phyloP scores from a whole-genome alignment of 2,329 filamentous ascomycete species.

The Blastomyces gilchristii region DNA sequence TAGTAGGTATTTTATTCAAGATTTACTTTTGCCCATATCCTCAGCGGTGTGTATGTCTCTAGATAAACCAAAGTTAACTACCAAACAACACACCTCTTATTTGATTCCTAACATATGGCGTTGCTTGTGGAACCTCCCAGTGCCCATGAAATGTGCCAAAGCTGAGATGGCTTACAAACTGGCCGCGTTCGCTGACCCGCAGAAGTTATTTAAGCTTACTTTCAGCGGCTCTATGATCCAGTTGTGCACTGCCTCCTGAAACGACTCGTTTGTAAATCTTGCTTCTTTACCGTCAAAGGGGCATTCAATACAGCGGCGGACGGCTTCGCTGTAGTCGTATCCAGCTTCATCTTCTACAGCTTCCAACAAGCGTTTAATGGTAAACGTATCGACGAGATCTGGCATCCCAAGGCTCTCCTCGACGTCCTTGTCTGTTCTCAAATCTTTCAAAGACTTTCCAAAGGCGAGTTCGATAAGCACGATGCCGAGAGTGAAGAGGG shows the following conservation, averaged over 20 bases:
- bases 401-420: conserved; percentile 10
- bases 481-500: conserved; percentile 13
- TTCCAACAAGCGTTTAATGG: conserved; percentile 6
- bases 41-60: too few relatives aligned
- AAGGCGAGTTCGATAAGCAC: conserved; percentile 17
- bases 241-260: conserved; percentile 10
- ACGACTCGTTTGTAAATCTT: conserved; percentile 3
- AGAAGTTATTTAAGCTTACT: conserved; percentile 1
- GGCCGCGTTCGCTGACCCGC: not conserved
- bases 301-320: conserved; percentile 10
- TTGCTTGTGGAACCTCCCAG: too few relatives aligned
- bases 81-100: too few relatives aligned
- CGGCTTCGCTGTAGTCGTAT: conserved; percentile 9
- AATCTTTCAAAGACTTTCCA: conserved; percentile 10
- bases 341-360: conserved; percentile 6
- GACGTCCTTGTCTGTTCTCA: conserved; percentile 12
- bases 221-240: conserved; percentile 9
- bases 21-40: too few relatives aligned
- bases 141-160: too few relatives aligned
- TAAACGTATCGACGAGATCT: conserved; percentile 8
- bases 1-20: too few relatives aligned
- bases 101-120: too few relatives aligned
- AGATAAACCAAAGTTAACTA: too few relatives aligned
- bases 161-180: not conserved
- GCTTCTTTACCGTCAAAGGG: conserved; percentile 9